Base-by-base conservation (phyloP, 164 flowering plant genomes). In the Magnolia officinalis region DNA sequence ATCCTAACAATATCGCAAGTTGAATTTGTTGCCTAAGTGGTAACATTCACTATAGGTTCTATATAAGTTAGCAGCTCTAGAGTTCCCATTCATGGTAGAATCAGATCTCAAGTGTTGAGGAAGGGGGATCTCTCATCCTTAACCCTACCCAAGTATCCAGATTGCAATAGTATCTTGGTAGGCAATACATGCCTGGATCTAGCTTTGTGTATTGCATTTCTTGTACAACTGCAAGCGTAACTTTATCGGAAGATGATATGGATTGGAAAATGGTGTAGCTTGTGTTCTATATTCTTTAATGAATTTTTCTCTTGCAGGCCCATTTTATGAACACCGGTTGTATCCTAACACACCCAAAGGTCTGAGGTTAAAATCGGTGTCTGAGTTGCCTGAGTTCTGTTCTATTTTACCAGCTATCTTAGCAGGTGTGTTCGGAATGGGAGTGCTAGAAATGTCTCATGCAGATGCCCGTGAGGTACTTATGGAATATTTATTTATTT, bases 391-490 rank as follows among this genome's bases (percentile, higher is more conserved):
- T 45, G 72, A 76, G 20, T 51, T 73, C 1, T 75, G 51, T 71
- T 76, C 74, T 21, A 8, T 87, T 6, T 49, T 85, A 68, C 90
- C 91, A 8, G 84, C 88, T 71, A 37, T 85, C 5, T 78, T 91
- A 71, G 89, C 86, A 77, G 86, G 91, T 81, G 80, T 86, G 23
- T 50, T 88, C 76, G 97, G 97, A 50, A 74, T 77, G 75, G 91
- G 90, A 71, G 18, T 79, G 51, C n/a, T 89, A 50, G 83, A 87
- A 65, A 75, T 82, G 37, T 88, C 91, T 37, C 80, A 83, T 86
- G 93, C 98, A 21, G 95, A 94, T 81, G 81, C 85, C 64, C 76
- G 84, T 61, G 83, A 91, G 90, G 96, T 89, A 72, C 73, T 84
- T 74, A 1, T 74, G 19, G 55, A 29, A 67, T 24, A 13, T 24